Evolutionary conservation across 2,329 filamentous ascomycete genomes (phyloP).

Genomic region (Aspergillus hortae): DNA sequence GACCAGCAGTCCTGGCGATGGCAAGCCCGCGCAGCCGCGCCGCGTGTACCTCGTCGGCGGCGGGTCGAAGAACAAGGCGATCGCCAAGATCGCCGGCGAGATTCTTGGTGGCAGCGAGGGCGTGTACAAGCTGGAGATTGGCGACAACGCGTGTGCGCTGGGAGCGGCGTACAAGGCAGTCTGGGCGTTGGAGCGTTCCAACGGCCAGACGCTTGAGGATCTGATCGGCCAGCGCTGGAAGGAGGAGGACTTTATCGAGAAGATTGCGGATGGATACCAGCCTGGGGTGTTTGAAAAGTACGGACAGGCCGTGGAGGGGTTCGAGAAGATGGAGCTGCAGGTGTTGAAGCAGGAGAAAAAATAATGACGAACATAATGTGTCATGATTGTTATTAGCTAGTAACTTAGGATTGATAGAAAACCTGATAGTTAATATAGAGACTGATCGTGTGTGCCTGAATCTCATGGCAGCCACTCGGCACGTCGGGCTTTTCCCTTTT

Average conservation of each 20-base stretch:
- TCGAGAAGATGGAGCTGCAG: slow-evolving; percentile 69
- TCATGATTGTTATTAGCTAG: not conserved
- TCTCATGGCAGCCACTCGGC: slow-evolving; percentile 12
- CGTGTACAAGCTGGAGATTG: slow-evolving; percentile 89
- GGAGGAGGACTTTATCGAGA: slow-evolving; percentile 77
- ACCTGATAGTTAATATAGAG: not conserved
- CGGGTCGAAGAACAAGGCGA: slow-evolving; percentile 83
- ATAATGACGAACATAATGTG: not conserved
- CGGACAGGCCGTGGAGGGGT: slow-evolving; percentile 70
- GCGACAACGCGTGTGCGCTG: slow-evolving; percentile 89
- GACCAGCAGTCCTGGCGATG: slow-evolving; percentile 54
- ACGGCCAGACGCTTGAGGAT: slow-evolving; percentile 77
- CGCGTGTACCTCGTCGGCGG: slow-evolving; percentile 93
- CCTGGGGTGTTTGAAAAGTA: slow-evolving; percentile 73
- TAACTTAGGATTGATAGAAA: not conserved
- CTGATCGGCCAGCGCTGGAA: slow-evolving; percentile 80
- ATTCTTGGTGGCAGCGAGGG: slow-evolving; percentile 87
- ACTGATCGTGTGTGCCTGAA: slow-evolving; percentile 7
- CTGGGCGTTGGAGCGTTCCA: slow-evolving; percentile 74
- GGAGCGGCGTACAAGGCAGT: slow-evolving; percentile 95
- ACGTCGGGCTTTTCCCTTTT: slow-evolving; percentile 23
- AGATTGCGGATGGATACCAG: slow-evolving; percentile 77
- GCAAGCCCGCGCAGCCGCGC: slow-evolving; percentile 76
- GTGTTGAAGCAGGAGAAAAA: slow-evolving; percentile 50
- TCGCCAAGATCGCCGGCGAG: slow-evolving; percentile 78